Evolutionary conservation across 164 flowering plant genomes (phyloP).

Genomic region (Nymphaea colorata): DNA sequence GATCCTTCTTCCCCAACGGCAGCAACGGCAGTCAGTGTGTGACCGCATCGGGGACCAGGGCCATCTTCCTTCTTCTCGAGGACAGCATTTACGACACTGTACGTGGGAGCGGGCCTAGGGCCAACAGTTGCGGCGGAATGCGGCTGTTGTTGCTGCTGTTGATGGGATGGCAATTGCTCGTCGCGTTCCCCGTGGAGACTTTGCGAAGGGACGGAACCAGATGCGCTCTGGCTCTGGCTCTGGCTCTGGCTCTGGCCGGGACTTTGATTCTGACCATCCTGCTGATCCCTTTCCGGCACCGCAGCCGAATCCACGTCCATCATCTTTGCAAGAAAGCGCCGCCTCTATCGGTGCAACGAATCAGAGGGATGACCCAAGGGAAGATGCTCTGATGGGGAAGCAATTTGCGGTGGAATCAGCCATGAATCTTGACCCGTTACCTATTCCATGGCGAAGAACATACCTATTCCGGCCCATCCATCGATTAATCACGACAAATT

Average conservation of each 20-base stretch:
- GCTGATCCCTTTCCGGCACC: conserved; percentile 50
- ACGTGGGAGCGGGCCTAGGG: conserved; percentile 84
- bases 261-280: conserved; percentile 18
- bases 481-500: not conserved
- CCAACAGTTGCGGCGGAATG: conserved; percentile 44
- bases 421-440: not conserved
- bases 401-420: not conserved
- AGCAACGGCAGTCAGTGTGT: conserved; percentile 88
- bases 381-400: not conserved
- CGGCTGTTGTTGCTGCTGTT: conserved; percentile 15
- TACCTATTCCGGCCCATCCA: not conserved
- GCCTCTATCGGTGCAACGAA: not conserved
- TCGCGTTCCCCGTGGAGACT: conserved; percentile 1
- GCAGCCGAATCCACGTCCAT: conserved; percentile 61
- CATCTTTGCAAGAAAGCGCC: not conserved
- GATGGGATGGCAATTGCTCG: conserved; percentile 6
- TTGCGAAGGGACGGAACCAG: conserved; percentile 4
- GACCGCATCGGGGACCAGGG: conserved; percentile 96
- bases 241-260: conserved; percentile 7
- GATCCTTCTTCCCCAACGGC: conserved; percentile 95
- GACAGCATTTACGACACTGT: conserved; percentile 66
- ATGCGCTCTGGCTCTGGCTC: not conserved
- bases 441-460: not conserved
- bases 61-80: conserved; percentile 96
- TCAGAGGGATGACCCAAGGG: not conserved